Evolutionary conservation across 176 grass and related monocot genomes (phyloP).

Genomic region (Melocanna baccifera): DNA sequence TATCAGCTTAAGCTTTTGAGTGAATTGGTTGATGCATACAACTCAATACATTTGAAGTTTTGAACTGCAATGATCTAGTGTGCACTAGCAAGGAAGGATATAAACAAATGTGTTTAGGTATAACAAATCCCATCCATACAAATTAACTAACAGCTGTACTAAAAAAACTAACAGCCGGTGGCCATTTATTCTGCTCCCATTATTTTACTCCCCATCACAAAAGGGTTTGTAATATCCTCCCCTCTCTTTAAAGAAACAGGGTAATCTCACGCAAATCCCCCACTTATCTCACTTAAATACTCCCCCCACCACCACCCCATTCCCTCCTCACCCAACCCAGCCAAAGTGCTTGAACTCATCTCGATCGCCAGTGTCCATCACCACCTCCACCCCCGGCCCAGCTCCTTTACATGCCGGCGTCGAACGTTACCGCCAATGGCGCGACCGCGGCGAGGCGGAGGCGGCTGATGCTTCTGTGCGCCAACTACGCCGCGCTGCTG

Average conservation of each 20-base stretch:
- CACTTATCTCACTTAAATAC: conserved; percentile 56
- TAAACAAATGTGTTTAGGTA: conserved; percentile 9
- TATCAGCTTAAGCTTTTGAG: too few relatives aligned
- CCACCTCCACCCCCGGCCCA: conserved; percentile 19
- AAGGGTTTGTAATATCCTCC: conserved; percentile 3
- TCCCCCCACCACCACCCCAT: conserved; percentile 11
- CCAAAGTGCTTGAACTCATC: not conserved
- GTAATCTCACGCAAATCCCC: conserved; percentile 38
- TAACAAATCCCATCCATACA: conserved; percentile 29
- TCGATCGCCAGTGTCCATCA: conserved; percentile 24
- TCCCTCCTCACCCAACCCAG: conserved; percentile 16
- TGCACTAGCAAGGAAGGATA: conserved; percentile 20
- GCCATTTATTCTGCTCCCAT: conserved; percentile 33
- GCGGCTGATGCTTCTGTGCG: conserved; percentile 34
- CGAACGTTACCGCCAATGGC: not conserved
- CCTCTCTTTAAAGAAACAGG: conserved; percentile 10
- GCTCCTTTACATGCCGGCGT: conserved; percentile 29
- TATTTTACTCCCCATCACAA: not conserved
- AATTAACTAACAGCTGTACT: not conserved
- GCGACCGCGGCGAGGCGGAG: conserved; percentile 1
- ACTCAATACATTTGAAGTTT: not conserved
- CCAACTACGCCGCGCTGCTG: conserved; percentile 69
- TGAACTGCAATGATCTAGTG: conserved; percentile 31
- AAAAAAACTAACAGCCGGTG: not conserved
- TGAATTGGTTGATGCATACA: too few relatives aligned